Evolutionary conservation across 2,329 filamentous ascomycete genomes (phyloP).

Genomic region (Venturia nashicola): DNA sequence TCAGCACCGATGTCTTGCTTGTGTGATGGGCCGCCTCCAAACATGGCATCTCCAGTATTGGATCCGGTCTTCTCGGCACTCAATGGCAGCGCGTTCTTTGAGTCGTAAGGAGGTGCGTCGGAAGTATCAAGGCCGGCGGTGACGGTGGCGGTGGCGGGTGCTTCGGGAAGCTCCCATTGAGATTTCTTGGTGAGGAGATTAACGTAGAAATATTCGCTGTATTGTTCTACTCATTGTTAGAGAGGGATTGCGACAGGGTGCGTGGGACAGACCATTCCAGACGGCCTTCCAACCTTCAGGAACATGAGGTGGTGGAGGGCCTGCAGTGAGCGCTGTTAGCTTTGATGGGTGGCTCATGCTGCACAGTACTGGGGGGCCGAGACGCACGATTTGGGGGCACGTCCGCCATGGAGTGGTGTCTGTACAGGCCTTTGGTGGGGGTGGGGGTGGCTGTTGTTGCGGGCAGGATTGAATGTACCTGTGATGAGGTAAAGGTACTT

Average conservation of each 20-base stretch:
- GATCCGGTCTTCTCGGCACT: conserved; percentile 31
- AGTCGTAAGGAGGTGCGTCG: conserved; percentile 58
- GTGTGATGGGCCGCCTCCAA: conserved; percentile 8
- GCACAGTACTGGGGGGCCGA: too few relatives aligned
- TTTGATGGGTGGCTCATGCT: not conserved
- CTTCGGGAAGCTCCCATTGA: conserved; percentile 77
- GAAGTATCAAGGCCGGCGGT: conserved; percentile 33
- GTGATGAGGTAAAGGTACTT: too few relatives aligned
- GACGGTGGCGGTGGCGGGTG: conserved; percentile 47
- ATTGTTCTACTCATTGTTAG: conserved; percentile 44
- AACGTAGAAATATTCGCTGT: conserved; percentile 90
- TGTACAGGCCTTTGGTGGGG: not conserved
- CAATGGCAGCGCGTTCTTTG: conserved; percentile 32
- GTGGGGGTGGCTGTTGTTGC: not conserved
- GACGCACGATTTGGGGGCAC: not conserved
- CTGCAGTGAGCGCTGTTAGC: not conserved
- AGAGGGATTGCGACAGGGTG: not conserved
- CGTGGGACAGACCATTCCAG: not conserved
- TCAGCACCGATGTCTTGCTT: conserved; percentile 45
- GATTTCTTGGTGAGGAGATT: conserved; percentile 80
- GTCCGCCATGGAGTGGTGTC: not conserved
- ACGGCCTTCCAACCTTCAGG: conserved; percentile 9
- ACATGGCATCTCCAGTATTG: conserved; percentile 18
- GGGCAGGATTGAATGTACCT: too few relatives aligned
- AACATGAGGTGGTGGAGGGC: conserved; percentile 5